phyloP scores from a whole-genome alignment of 2,329 filamentous ascomycete genomes.

The Tolypocladium ophioglossoides region DNA sequence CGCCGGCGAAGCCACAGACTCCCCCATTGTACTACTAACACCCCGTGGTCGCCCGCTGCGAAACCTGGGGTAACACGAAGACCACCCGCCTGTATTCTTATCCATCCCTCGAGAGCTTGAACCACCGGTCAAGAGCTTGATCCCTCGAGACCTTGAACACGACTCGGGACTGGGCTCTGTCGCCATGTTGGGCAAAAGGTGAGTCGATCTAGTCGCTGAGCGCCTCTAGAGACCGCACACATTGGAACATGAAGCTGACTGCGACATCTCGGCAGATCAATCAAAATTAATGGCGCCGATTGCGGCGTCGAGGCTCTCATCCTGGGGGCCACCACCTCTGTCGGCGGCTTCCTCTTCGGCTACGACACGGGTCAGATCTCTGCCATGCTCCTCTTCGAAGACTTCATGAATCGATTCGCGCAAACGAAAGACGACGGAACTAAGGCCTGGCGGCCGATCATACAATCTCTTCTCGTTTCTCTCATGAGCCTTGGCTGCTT shows the following conservation, averaged over 20 bases:
- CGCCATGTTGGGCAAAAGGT: conserved; percentile 2
- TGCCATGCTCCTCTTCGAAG: conserved; percentile 35
- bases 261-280: conserved; percentile 16
- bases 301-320: conserved; percentile 29
- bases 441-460: conserved; percentile 28
- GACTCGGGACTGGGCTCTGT: background rate
- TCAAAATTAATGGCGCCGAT: conserved; percentile 31
- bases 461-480: conserved; percentile 42
- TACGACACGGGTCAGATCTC: conserved; percentile 54
- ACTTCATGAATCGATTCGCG: conserved; percentile 48
- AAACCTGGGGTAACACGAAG: too few species aligned
- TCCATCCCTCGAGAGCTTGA: background rate
- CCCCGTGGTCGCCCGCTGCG: too few species aligned
- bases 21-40: too few species aligned
- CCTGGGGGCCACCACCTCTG: conserved; percentile 40
- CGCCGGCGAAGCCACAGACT: too few species aligned
- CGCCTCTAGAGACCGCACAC: background rate
- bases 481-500: conserved; percentile 46
- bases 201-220: background rate
- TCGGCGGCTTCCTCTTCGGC: conserved; percentile 53
- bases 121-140: too few species aligned
- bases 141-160: background rate
- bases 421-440: conserved; percentile 27
- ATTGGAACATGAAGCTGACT: background rate
- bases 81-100: background rate